A percentile compares a stretch with the other conserved stretches of the same genome.
These are phyloP conservation scores for Porodaedalea pini DNA, from an alignment of 1,284 basidiomycete species.

Conservation along the genomic window DNA sequence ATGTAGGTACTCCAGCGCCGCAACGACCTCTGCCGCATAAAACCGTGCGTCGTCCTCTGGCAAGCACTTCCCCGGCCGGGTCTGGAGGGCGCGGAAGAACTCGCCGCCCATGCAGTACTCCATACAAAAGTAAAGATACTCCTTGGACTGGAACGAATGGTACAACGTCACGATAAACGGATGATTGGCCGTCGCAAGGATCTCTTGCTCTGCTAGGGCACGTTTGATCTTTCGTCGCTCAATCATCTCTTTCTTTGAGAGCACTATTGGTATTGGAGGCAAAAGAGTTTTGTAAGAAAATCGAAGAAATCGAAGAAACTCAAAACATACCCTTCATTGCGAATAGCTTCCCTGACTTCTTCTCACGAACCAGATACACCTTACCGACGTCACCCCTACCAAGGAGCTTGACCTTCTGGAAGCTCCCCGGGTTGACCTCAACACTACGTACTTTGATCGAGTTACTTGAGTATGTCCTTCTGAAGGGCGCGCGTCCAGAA, in stretches of 20 bases:
- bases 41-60: constrained; percentile 94
- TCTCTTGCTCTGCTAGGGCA: constrained; percentile 94
- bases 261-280: constrained; percentile 50
- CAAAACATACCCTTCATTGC: constrained; percentile 87
- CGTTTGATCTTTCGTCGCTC: constrained; percentile 98
- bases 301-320: neutral
- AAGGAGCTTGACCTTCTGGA: constrained; percentile 92
- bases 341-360: constrained; percentile 89
- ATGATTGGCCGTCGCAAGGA: constrained; percentile 93
- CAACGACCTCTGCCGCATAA: constrained; percentile 98
- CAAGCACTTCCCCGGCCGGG: constrained; percentile 92
- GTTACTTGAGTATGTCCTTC: constrained; percentile 94
- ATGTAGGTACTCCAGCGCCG: constrained; percentile 97
- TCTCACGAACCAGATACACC: constrained; percentile 93
- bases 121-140: constrained; percentile 97
- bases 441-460: constrained; percentile 86
- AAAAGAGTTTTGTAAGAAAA: constrained; percentile 13
- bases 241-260: constrained; percentile 98
- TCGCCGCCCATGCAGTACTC: constrained; percentile 99
- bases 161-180: constrained; percentile 97
- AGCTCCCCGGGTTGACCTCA: constrained; percentile 87
- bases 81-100: constrained; percentile 96
- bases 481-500: constrained; percentile 60
- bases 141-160: constrained; percentile 97
- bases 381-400: constrained; percentile 96